These are phyloP conservation scores for Penicillium tannophilum DNA, from an alignment of 495 filamentous ascomycete species.

Conservation along the genomic window DNA sequence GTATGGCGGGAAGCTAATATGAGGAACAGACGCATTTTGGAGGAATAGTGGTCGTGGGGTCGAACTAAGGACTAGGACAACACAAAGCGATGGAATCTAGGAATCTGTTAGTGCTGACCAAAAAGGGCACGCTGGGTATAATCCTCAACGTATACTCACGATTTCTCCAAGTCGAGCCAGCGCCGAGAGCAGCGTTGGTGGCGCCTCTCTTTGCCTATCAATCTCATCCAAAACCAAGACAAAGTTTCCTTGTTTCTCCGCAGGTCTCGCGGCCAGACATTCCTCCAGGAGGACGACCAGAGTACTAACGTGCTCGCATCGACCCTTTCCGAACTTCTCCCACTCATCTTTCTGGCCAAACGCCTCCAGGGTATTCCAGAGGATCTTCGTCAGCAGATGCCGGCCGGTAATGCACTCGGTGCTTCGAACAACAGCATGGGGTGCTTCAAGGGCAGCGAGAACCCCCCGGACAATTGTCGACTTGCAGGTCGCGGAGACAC, in stretches of 20 bases:
- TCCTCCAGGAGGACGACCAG: slow-evolving; percentile 70
- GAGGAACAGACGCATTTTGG: slow-evolving; percentile 69
- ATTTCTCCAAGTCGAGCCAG: slow-evolving; percentile 76
- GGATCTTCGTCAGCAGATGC: slow-evolving; percentile 72
- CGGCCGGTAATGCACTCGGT: slow-evolving; percentile 87
- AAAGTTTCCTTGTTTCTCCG: slow-evolving; percentile 54
- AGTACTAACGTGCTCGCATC: slow-evolving; percentile 77
- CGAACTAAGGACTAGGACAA: slow-evolving; percentile 72
- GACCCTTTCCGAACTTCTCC: slow-evolving; percentile 48
- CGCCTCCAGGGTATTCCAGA: slow-evolving; percentile 42
- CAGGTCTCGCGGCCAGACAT: slow-evolving; percentile 37
- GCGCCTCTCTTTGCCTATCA: slow-evolving; percentile 80
- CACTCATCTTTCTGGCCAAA: slow-evolving; percentile 43
- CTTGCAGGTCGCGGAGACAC: slow-evolving; percentile 93
- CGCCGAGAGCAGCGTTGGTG: slow-evolving; percentile 79
- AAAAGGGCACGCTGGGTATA: background rate
- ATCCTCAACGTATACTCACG: slow-evolving; percentile 46
- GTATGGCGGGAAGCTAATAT: slow-evolving; percentile 86
- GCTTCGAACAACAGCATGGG: slow-evolving; percentile 73
- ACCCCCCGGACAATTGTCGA: slow-evolving; percentile 66
- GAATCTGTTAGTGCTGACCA: slow-evolving; percentile 17
- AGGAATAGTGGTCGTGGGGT: slow-evolving; percentile 71
- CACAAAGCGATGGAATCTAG: slow-evolving; percentile 79
- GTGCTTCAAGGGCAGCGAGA: slow-evolving; percentile 55
- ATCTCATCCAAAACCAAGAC: slow-evolving; percentile 90